Conservation (phyloP, 805 yeast genomes). For the Ogataea populi-albae region DNA sequence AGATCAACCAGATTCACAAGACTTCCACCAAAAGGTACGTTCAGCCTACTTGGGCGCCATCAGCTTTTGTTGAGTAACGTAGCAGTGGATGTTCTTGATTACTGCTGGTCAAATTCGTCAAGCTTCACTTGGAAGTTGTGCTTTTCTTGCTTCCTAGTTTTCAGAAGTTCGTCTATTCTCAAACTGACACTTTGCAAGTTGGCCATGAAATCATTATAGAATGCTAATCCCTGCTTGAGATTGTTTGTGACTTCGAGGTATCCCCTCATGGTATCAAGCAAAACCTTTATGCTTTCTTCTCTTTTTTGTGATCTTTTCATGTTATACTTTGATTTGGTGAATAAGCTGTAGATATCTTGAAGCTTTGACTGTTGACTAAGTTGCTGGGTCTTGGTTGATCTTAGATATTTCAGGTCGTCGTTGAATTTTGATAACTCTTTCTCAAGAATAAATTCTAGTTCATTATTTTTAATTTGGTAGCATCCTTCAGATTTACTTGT, state of each 20-base stretch:
- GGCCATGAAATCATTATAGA: conserved; percentile 60
- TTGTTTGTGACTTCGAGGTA: conserved; percentile 57
- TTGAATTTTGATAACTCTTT: conserved; percentile 46
- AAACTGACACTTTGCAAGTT: conserved; percentile 33
- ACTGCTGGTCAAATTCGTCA: conserved; percentile 5
- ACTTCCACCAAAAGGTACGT: conserved; percentile 35
- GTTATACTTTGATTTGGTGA: conserved; percentile 35
- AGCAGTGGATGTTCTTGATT: too few relatives aligned
- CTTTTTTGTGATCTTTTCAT: conserved; percentile 35
- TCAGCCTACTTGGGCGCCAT: conserved; percentile 36
- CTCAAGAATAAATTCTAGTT: conserved; percentile 40
- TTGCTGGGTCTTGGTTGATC: conserved; percentile 39
- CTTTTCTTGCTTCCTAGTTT: conserved; percentile 37
- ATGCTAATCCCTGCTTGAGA: conserved; percentile 63
- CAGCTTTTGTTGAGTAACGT: conserved; percentile 26
- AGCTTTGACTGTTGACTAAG: conserved; percentile 28
- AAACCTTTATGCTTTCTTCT: conserved; percentile 46
- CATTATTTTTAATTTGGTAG: conserved; percentile 24
- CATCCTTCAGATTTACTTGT: conserved; percentile 39
- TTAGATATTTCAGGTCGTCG: conserved; percentile 47
- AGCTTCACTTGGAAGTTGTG: conserved; percentile 41
- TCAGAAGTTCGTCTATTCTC: conserved; percentile 43
- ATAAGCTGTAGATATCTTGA: conserved; percentile 36
- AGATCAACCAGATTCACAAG: conserved; percentile 29
- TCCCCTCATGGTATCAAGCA: conserved; percentile 49